phyloP scores from a whole-genome alignment of 495 filamentous ascomycete genomes.

The Aspergillus indologenus region DNA sequence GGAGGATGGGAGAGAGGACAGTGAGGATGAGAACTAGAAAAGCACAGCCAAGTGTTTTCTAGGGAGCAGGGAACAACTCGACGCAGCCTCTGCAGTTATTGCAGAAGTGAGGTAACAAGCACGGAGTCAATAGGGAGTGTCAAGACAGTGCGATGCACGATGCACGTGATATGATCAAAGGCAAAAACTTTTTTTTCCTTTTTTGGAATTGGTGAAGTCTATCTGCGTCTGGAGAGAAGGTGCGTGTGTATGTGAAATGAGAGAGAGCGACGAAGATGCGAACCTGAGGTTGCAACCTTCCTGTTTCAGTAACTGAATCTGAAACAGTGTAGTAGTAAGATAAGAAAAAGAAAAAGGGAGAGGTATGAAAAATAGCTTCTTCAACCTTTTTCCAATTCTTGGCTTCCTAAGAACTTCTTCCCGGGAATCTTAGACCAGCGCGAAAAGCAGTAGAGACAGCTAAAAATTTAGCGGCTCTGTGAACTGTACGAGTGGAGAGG shows the following conservation, averaged over 20 bases:
- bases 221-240: conserved; percentile 32
- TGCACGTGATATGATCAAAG: conserved; percentile 19
- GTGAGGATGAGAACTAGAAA: conserved; percentile 27
- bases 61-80: background rate
- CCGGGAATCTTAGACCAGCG: conserved; percentile 15
- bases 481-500: conserved; percentile 15
- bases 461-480: conserved; percentile 17
- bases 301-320: conserved; percentile 28
- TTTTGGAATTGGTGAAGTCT: conserved; percentile 32
- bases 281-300: conserved; percentile 30
- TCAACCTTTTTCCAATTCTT: conserved; percentile 8
- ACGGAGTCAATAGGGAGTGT: conserved; percentile 9
- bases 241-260: conserved; percentile 15
- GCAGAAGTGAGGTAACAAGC: conserved; percentile 4
- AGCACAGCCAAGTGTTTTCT: conserved; percentile 49
- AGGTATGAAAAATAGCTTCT: conserved; percentile 13
- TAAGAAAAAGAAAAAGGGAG: conserved; percentile 10
- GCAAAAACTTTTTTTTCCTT: conserved; percentile 17
- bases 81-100: too few species aligned
- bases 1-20: conserved; percentile 15
- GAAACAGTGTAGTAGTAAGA: conserved; percentile 14
- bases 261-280: conserved; percentile 28
- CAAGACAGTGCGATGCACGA: conserved; percentile 23
- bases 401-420: conserved; percentile 21
- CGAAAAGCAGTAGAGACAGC: conserved; percentile 17